phyloP scores from a whole-genome alignment of 1,284 basidiomycete species.

The Volvariella volvacea region DNA sequence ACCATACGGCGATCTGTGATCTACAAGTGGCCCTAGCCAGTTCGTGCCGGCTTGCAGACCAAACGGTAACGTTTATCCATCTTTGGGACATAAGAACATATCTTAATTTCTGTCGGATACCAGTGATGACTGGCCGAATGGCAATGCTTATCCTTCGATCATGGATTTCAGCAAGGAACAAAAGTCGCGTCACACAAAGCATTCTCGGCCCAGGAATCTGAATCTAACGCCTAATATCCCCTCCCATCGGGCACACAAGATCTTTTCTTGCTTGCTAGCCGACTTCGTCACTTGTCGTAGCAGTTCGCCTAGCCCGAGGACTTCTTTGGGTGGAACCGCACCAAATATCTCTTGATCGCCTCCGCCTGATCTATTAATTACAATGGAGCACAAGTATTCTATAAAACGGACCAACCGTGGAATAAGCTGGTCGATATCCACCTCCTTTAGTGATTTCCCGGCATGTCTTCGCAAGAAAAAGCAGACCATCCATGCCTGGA shows the following conservation, averaged over 20 bases:
- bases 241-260: constrained; percentile 13
- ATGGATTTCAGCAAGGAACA: constrained; percentile 12
- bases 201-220: constrained; percentile 22
- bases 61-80: too few species aligned
- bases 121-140: too few species aligned
- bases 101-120: too few species aligned
- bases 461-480: too few species aligned
- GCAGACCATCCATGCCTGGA: too few species aligned
- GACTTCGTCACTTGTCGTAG: too few species aligned
- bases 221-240: constrained; percentile 20
- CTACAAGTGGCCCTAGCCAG: constrained; percentile 5
- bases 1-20: constrained; percentile 5
- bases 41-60: background rate
- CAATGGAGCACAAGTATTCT: constrained; percentile 16
- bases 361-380: constrained; percentile 13
- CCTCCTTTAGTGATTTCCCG: too few species aligned
- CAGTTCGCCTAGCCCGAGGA: constrained; percentile 17
- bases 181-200: constrained; percentile 15
- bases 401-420: constrained; percentile 19
- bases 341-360: constrained; percentile 14
- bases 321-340: constrained; percentile 18
- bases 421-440: background rate
- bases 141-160: constrained; percentile 9
- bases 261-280: constrained; percentile 10
- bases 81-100: too few species aligned